Conservation (phyloP, 495 filamentous ascomycete species). For the Neurospora sp. region DNA sequence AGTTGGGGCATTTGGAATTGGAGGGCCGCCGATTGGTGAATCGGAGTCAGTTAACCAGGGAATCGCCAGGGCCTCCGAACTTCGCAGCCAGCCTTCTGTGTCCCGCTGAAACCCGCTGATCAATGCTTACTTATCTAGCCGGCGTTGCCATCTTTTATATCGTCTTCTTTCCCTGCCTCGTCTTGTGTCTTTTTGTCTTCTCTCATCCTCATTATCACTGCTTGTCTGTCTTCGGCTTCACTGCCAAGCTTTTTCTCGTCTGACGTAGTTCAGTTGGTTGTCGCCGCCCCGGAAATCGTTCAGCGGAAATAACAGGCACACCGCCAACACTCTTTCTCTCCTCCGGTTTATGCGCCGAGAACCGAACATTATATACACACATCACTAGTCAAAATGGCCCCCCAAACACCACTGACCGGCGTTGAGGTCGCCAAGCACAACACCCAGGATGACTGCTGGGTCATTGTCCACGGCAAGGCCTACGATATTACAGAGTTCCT, state of each 20-base stretch:
- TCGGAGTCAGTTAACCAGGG: neutral
- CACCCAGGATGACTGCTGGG: constrained; percentile 62
- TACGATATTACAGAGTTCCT: constrained; percentile 77
- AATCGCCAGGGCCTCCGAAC: neutral
- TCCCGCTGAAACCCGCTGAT: neutral
- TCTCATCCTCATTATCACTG: neutral
- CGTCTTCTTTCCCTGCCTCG: neutral
- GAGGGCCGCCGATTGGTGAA: neutral
- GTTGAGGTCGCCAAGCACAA: constrained; percentile 60
- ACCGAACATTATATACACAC: neutral
- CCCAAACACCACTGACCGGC: constrained; percentile 35
- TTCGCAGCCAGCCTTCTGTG: neutral
- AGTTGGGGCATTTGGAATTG: neutral
- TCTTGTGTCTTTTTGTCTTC: neutral
- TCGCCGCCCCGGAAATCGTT: neutral
- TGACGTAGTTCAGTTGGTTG: neutral
- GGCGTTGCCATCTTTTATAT: neutral
- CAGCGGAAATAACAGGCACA: neutral
- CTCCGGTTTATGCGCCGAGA: neutral
- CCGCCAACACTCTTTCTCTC: neutral
- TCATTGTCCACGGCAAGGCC: constrained; percentile 60
- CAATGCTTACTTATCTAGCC: neutral
- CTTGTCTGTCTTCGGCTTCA: neutral
- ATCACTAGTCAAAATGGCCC: constrained; percentile 16
- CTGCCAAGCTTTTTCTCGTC: neutral